Conservation (phyloP, 805 yeast genomes). For the Hermanozyma aechmeae region DNA sequence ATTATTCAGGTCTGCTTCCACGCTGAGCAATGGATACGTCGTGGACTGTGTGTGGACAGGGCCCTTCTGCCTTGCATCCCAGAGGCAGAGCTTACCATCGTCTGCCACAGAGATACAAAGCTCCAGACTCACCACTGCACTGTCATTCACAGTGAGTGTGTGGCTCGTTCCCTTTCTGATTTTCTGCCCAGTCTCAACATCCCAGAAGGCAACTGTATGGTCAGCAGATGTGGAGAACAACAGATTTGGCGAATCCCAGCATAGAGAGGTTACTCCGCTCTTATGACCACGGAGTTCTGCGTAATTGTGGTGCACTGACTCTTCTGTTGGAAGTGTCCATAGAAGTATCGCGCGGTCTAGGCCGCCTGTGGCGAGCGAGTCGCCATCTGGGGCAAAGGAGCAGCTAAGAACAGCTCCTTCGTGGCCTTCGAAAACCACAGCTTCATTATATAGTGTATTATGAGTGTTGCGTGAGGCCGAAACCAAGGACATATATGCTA, state of each 20-base stretch:
- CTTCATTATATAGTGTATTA: slow-evolving; percentile 18
- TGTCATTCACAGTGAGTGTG: slow-evolving; percentile 44
- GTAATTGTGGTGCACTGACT: slow-evolving; percentile 23
- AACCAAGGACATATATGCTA: no score
- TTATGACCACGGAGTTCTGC: slow-evolving; percentile 49
- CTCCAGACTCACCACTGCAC: slow-evolving; percentile 24
- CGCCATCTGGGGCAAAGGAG: slow-evolving; percentile 44
- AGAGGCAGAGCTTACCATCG: slow-evolving; percentile 48
- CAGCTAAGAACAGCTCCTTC: slow-evolving; percentile 43
- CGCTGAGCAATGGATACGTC: slow-evolving; percentile 51
- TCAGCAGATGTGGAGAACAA: slow-evolving; percentile 55
- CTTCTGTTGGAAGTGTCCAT: slow-evolving; percentile 33
- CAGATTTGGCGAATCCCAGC: slow-evolving; percentile 38
- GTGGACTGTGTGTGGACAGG: slow-evolving; percentile 32
- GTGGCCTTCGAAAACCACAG: slow-evolving; percentile 41
- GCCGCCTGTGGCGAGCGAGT: slow-evolving; percentile 53
- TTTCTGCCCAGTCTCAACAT: slow-evolving; percentile 45
- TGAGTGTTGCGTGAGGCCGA: no score
- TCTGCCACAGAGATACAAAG: slow-evolving; percentile 49
- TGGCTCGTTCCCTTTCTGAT: slow-evolving; percentile 47
- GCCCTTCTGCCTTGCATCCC: slow-evolving; percentile 57
- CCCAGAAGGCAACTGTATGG: slow-evolving; percentile 53
- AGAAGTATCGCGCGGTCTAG: slow-evolving; percentile 41
- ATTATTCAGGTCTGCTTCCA: slow-evolving; percentile 22
- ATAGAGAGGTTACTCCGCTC: slow-evolving; percentile 51